phyloP scores from a whole-genome alignment of 441 rosid species.

The Adansonia rubrostipa region DNA sequence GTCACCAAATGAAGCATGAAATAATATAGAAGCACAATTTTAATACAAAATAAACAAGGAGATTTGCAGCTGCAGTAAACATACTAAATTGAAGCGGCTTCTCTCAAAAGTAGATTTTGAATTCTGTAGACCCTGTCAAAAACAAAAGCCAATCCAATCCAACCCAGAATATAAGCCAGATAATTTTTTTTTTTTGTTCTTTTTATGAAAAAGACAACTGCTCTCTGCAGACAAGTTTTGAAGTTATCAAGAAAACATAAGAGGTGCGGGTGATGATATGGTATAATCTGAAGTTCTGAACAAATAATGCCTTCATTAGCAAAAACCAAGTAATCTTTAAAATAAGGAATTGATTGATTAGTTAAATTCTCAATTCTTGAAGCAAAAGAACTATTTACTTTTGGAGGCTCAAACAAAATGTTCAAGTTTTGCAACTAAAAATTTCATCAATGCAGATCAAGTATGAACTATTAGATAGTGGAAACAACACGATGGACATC shows the following conservation, averaged over 20 bases:
- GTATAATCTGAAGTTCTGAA: background rate
- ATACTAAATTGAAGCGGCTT: conserved; percentile 94
- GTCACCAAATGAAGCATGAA: conserved; percentile 33
- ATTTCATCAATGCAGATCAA: background rate
- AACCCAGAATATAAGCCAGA: background rate
- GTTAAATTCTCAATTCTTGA: conserved; percentile 10
- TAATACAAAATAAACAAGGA: conserved; percentile 11
- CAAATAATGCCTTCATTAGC: conserved; percentile 13
- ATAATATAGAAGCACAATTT: conserved; percentile 9
- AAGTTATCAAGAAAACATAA: conserved; percentile 6
- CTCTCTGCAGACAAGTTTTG: background rate
- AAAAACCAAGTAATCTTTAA: background rate
- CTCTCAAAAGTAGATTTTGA: conserved; percentile 89
- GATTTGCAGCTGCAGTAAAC: conserved; percentile 32
- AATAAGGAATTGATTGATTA: background rate
- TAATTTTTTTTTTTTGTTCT: background rate
- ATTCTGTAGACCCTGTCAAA: conserved; percentile 75
- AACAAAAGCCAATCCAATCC: conserved; percentile 9
- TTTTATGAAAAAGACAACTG: background rate
- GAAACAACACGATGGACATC: conserved; percentile 13
- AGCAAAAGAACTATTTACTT: conserved; percentile 11
- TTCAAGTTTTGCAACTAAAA: conserved; percentile 9
- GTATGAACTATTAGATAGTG: background rate
- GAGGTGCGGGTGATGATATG: background rate
- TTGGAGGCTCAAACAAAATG: background rate